Conservation (phyloP, 805 yeast genomes). For the Brettanomyces bruxellensis region DNA sequence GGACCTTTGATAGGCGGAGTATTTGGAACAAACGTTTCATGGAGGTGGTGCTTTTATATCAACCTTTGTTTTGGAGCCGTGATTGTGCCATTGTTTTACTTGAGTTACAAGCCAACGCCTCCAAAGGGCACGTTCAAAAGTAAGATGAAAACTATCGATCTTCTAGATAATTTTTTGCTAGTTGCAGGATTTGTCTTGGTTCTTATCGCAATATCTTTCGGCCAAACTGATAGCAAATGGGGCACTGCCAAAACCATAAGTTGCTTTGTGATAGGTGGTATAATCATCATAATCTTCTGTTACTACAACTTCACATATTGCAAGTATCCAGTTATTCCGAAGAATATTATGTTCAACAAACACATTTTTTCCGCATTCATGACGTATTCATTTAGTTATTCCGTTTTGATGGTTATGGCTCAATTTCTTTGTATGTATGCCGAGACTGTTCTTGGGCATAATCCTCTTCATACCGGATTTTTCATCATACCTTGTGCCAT, state of each 20-base stretch:
- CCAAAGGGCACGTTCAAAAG: conserved; percentile 30
- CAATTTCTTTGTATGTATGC: conserved; percentile 1
- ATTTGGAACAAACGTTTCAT: conserved; percentile 42
- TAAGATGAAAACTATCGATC: conserved; percentile 38
- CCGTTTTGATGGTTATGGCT: not conserved
- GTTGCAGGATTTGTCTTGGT: conserved; percentile 35
- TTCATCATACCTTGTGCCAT: conserved; percentile 1
- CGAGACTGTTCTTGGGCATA: not conserved
- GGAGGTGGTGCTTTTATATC: conserved; percentile 72
- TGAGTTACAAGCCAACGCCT: conserved; percentile 38
- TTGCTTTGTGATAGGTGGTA: conserved; percentile 38
- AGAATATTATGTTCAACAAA: conserved; percentile 20
- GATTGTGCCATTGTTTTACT: conserved; percentile 28
- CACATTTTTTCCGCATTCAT: not conserved
- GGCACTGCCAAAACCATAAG: conserved; percentile 40
- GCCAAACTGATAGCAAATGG: conserved; percentile 48
- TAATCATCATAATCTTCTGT: conserved; percentile 26
- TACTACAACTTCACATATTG: conserved; percentile 35
- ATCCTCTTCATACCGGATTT: conserved; percentile 1
- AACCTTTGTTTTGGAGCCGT: conserved; percentile 57
- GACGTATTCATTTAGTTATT: not conserved
- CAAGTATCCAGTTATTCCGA: conserved; percentile 38
- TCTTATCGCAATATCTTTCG: conserved; percentile 46
- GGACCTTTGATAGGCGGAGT: conserved; percentile 68
- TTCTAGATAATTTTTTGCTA: conserved; percentile 36